Evolutionary conservation across 768 basidiomycete species (phyloP).

Genomic region (Tremella fuciformis): DNA sequence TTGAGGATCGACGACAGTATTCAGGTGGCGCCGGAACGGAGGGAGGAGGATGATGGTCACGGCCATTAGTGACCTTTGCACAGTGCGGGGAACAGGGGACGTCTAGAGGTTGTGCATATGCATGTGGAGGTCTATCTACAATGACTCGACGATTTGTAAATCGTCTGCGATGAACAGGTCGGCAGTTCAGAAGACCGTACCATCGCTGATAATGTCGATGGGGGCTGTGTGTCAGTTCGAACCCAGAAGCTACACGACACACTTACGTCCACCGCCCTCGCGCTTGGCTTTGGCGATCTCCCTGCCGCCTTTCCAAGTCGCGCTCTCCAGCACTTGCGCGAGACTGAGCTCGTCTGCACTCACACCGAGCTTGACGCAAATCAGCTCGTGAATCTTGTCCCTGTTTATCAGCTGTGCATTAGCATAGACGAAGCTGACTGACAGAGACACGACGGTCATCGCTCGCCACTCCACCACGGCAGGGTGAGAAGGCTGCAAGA

Average conservation of each 20-base stretch:
- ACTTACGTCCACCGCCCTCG: constrained; percentile 63
- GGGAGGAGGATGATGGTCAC: constrained; percentile 50
- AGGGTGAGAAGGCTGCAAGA: constrained; percentile 66
- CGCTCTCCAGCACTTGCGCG: constrained; percentile 86
- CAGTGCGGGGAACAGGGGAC: not conserved
- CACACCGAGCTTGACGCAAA: constrained; percentile 63
- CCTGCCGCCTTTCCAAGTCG: constrained; percentile 94
- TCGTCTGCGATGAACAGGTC: too few species aligned
- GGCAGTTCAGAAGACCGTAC: constrained; percentile 8
- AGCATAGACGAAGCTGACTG: constrained; percentile 47
- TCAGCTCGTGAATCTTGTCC: constrained; percentile 71
- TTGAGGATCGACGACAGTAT: constrained; percentile 64
- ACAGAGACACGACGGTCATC: constrained; percentile 91
- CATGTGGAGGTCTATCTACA: too few species aligned
- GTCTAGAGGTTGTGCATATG: too few species aligned
- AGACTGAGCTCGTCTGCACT: constrained; percentile 62
- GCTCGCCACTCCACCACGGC: constrained; percentile 96
- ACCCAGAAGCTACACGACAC: not conserved
- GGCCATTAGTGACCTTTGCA: constrained; percentile 41
- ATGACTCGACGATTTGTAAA: too few species aligned
- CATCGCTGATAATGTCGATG: constrained; percentile 11
- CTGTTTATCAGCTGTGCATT: constrained; percentile 52
- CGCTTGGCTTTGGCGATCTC: constrained; percentile 81
- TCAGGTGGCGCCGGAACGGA: constrained; percentile 48
- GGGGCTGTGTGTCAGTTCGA: constrained; percentile 7